Percentiles rank a stretch among this genome's conserved stretches.
Conservation (phyloP, 2,329 filamentous ascomycete genomes). For the Ophiostoma quercus region DNA sequence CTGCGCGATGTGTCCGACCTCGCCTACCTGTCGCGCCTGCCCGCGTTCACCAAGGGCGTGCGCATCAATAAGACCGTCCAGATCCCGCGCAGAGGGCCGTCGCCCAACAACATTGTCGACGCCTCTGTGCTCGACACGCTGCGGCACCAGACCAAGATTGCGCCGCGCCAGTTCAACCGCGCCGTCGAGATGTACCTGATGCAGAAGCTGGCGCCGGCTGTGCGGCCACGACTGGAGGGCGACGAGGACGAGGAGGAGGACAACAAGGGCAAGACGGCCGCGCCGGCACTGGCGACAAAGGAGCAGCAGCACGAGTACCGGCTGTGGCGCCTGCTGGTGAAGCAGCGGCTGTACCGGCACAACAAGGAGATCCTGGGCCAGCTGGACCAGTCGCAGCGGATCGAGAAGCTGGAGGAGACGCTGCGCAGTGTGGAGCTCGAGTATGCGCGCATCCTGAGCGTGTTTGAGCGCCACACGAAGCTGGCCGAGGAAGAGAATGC, state of each 20-base stretch:
- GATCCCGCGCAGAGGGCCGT: slow-evolving; percentile 45
- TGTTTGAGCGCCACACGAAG: slow-evolving; percentile 40
- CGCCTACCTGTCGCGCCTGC: slow-evolving; percentile 53
- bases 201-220: slow-evolving; percentile 51
- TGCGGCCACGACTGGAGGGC: slow-evolving; percentile 50
- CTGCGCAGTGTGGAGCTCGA: slow-evolving; percentile 64
- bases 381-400: slow-evolving; percentile 61
- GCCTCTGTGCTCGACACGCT: slow-evolving; percentile 50
- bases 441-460: slow-evolving; percentile 60
- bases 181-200: slow-evolving; percentile 71
- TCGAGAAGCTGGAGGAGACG: slow-evolving; percentile 67
- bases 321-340: slow-evolving; percentile 70
- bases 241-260: slow-evolving; percentile 29
- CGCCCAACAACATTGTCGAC: slow-evolving; percentile 55
- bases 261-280: slow-evolving; percentile 24
- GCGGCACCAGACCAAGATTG: slow-evolving; percentile 63
- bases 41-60: slow-evolving; percentile 51
- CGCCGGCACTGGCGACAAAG: slow-evolving; percentile 39
- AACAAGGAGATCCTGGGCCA: slow-evolving; percentile 67
- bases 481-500: slow-evolving; percentile 22
- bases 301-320: slow-evolving; percentile 58
- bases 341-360: slow-evolving; percentile 69
- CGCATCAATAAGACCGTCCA: slow-evolving; percentile 48
- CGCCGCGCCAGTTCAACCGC: slow-evolving; percentile 67
- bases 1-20: slow-evolving; percentile 72